Percentiles rank a stretch among this genome's conserved stretches.
phyloP scores from a whole-genome alignment of 345 rosid genomes.

The Eucalyptus pauciflora region DNA sequence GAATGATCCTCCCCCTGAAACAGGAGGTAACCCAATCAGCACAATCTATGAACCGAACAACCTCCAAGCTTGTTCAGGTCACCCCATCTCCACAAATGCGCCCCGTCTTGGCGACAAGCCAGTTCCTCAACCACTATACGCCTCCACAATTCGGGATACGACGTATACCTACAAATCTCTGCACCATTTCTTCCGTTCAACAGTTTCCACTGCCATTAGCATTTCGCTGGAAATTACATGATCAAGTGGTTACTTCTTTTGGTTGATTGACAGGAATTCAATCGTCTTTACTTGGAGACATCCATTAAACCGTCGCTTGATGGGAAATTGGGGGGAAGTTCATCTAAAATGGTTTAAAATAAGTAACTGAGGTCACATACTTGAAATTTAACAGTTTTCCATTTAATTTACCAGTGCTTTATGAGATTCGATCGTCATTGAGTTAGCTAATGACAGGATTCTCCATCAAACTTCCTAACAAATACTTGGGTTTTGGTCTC shows the following conservation, averaged over 20 bases:
- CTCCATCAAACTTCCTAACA: neutral
- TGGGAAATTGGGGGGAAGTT: neutral
- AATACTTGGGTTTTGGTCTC: neutral
- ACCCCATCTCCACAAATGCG: neutral
- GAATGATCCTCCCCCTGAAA: neutral
- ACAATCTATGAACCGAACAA: neutral
- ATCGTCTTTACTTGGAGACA: neutral
- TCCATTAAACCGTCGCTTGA: neutral
- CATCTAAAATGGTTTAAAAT: neutral
- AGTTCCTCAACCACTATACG: neutral
- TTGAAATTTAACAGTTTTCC: neutral
- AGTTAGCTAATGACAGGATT: neutral
- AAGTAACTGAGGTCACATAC: neutral
- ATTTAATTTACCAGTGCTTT: neutral
- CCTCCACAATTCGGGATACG: neutral
- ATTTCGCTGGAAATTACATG: neutral
- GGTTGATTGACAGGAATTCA: neutral
- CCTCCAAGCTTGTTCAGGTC: neutral
- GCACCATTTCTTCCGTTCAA: neutral
- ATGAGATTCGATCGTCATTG: neutral
- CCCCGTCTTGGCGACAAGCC: neutral
- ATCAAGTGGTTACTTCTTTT: neutral
- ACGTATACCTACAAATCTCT: neutral
- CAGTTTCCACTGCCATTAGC: neutral
- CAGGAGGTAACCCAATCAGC: neutral